phyloP scores from a whole-genome alignment of 352 stramenopile species.

The Phytophthora ramorum region DNA sequence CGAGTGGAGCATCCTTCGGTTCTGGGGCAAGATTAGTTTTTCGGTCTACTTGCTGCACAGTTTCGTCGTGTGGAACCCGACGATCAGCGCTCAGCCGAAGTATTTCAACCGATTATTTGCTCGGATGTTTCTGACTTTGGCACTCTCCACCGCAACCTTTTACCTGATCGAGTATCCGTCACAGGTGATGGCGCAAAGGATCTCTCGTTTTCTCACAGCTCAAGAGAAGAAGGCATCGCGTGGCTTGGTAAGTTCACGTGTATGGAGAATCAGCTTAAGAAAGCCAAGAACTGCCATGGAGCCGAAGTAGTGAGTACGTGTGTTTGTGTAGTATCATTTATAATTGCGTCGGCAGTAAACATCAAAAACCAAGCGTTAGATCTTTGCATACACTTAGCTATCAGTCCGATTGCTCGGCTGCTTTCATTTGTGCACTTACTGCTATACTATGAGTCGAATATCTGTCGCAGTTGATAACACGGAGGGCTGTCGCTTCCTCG shows the following conservation, averaged over 20 bases:
- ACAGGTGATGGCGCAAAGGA: constrained; percentile 43
- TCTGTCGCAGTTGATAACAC: too few species aligned
- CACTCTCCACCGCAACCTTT: constrained; percentile 44
- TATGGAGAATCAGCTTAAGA: constrained; percentile 19
- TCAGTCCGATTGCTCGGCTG: too few species aligned
- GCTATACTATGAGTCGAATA: too few species aligned
- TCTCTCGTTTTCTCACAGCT: constrained; percentile 37
- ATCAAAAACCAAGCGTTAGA: too few species aligned
- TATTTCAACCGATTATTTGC: constrained; percentile 50
- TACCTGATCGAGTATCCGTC: constrained; percentile 57
- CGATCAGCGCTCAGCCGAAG: constrained; percentile 29
- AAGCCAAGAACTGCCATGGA: constrained; percentile 10
- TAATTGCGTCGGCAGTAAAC: background rate
- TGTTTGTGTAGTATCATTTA: background rate
- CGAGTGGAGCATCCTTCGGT: constrained; percentile 51
- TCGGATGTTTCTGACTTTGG: constrained; percentile 37
- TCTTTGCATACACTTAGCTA: too few species aligned
- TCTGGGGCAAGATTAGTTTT: constrained; percentile 58
- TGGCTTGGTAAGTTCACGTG: constrained; percentile 19
- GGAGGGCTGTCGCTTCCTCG: too few species aligned
- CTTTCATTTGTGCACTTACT: too few species aligned
- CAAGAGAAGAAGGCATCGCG: constrained; percentile 9
- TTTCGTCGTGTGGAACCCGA: constrained; percentile 44
- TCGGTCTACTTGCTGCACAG: constrained; percentile 57
- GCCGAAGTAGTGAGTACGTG: constrained; percentile 1